Evolutionary conservation across 176 grass and related monocot genomes (phyloP).

Genomic region (Cenchrus purpureus): DNA sequence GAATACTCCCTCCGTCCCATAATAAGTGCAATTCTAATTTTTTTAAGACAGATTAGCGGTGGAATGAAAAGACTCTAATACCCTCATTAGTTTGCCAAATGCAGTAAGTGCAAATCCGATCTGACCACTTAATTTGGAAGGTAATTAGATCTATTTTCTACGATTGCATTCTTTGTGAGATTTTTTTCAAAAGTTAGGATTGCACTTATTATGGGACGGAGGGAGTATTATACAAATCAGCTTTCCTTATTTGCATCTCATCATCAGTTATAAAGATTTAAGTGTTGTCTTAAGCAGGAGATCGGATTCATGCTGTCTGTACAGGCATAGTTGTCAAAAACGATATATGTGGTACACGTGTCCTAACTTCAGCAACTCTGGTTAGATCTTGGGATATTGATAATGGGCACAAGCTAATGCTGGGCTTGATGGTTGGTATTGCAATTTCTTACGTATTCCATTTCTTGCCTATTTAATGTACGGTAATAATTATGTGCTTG

Average conservation of each 20-base stretch:
- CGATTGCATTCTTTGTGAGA: too few species aligned
- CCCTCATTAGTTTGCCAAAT: too few species aligned
- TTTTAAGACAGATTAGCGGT: too few species aligned
- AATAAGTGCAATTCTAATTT: too few species aligned
- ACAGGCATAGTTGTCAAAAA: conserved; percentile 7
- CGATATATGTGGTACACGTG: background rate
- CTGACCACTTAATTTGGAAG: too few species aligned
- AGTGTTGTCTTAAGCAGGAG: background rate
- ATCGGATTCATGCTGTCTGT: background rate
- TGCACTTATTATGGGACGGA: too few species aligned
- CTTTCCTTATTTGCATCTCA: background rate
- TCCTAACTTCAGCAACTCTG: background rate
- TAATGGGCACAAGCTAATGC: too few species aligned
- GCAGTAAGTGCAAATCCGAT: too few species aligned
- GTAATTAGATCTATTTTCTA: too few species aligned
- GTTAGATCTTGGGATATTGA: background rate
- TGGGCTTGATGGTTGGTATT: background rate
- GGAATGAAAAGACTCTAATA: too few species aligned
- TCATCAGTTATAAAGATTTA: background rate
- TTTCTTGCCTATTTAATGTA: background rate
- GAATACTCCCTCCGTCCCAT: background rate
- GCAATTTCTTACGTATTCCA: background rate
- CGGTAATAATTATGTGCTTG: background rate
- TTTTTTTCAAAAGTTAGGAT: too few species aligned
- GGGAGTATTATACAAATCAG: background rate